Base-by-base conservation (phyloP, 805 yeast species). In the Kluyveromyces siamensis region DNA sequence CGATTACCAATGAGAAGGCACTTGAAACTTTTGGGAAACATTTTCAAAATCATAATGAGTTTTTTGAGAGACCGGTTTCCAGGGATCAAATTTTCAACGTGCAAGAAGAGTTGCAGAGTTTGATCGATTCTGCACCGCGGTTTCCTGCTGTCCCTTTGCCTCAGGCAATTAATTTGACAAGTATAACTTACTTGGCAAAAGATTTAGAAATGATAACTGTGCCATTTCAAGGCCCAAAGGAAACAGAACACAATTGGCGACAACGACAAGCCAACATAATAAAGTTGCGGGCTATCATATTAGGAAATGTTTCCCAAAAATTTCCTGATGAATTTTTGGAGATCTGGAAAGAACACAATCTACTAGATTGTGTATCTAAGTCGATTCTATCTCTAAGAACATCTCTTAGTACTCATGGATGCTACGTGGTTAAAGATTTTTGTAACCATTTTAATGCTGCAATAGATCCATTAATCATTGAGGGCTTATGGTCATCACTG, bases 201-300 rank as follows among this genome's bases (percentile, higher is more conserved):
- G 68, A 66, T 39, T 46, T 67, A 17, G 67, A 59, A 33, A 41
- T 48, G 4, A 42, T 68, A 7, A 47, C 62, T 21, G 8, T 52
- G 7, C 71, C 73, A 6, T 89, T 91, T 57, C 76, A 72, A 8
- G 84, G 83, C 6, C 37, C 48, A 72, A 72, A 83, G 58, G 99
- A 93, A 63, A 84, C 95, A 0, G 99, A 93, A 60, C 74, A 75
- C 50, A 93, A 93, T 61, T 93, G 99, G 99, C 66, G 71, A 19
- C 55, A 58, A 0, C 74, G 99, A 59, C 96, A 90, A 56, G 73
- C 75, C 46, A 70, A 70, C 45, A 75, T 88, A 2, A 57, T 75
- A 1, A 73, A 72, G 44, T 58, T 88, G 35, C 73, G 96, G 49
- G 70, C 76, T 1, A 65, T 84, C 4, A 52, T 87, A 2, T 65